Percentiles rank a stretch among this genome's conserved stretches.
Evolutionary conservation across 106 monocot species (phyloP).

Genomic region (Allium fistulosum): DNA sequence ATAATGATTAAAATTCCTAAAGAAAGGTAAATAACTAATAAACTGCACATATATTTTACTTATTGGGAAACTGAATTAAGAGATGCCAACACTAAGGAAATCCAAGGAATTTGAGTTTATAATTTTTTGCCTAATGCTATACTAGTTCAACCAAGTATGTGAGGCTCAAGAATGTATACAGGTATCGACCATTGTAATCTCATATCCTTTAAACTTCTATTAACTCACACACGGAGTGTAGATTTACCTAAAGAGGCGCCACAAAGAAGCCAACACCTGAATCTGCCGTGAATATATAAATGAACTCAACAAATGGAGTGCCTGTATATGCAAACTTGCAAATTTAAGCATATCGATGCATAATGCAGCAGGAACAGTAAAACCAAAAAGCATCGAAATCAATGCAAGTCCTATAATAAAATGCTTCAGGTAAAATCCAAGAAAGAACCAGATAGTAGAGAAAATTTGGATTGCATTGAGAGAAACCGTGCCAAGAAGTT

Average conservation of each 20-base stretch:
- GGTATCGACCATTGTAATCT: too few species aligned
- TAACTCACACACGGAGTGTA: too few species aligned
- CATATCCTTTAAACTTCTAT: too few species aligned
- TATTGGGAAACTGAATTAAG: too few species aligned
- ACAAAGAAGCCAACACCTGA: slow-evolving; percentile 73
- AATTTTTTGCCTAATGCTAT: too few species aligned
- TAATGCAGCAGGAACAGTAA: slow-evolving; percentile 56
- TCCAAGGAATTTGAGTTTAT: too few species aligned
- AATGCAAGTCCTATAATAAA: slow-evolving; percentile 42
- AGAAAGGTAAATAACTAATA: too few species aligned
- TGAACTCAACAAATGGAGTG: slow-evolving; percentile 61
- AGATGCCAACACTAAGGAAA: too few species aligned
- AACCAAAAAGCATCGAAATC: slow-evolving; percentile 53
- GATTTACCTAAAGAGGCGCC: slow-evolving; percentile 91
- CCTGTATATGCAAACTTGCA: slow-evolving; percentile 54
- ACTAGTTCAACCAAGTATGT: too few species aligned
- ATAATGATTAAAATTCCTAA: too few species aligned
- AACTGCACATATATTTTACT: too few species aligned
- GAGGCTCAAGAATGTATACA: too few species aligned
- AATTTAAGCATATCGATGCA: slow-evolving; percentile 79
- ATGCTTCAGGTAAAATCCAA: slow-evolving; percentile 25
- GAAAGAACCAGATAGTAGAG: slow-evolving; percentile 73
- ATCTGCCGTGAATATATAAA: slow-evolving; percentile 80
- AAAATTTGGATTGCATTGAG: slow-evolving; percentile 85
- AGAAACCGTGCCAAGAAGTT: slow-evolving; percentile 75